Percentiles rank a stretch among this genome's conserved stretches.
These are phyloP conservation scores for Colletotrichum sp. DNA, from an alignment of 2,329 filamentous ascomycete species.

Conservation along the genomic window DNA sequence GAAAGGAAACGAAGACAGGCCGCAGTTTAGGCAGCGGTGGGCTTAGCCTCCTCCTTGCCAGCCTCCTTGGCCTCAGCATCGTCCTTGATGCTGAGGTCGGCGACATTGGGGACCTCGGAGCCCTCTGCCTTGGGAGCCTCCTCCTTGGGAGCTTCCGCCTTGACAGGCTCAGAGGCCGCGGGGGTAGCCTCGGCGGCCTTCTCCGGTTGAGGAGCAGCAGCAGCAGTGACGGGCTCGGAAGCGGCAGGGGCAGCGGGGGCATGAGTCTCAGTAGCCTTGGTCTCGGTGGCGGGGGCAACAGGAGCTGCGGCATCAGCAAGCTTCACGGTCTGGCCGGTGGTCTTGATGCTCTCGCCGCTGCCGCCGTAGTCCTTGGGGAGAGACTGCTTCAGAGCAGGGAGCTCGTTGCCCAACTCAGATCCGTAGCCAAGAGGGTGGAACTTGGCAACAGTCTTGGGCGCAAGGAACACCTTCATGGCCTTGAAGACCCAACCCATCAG, in stretches of 20 bases:
- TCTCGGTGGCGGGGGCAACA: conserved; percentile 19
- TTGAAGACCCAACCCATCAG: conserved; percentile 90
- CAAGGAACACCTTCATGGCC: conserved; percentile 77
- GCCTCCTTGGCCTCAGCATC: conserved; percentile 1
- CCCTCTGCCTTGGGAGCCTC: conserved; percentile 16
- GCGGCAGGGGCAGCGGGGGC: not conserved
- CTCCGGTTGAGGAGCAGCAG: not conserved
- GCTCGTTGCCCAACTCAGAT: conserved; percentile 66
- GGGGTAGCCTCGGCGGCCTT: not conserved
- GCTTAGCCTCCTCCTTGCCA: conserved; percentile 5
- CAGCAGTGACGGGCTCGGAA: not conserved
- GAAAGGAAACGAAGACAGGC: not conserved
- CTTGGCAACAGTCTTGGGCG: conserved; percentile 76
- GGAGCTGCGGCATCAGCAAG: conserved; percentile 25
- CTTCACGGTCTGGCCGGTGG: conserved; percentile 35
- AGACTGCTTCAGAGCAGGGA: conserved; percentile 62
- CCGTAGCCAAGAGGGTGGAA: conserved; percentile 82
- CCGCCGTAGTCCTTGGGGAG: conserved; percentile 84
- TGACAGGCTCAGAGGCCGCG: not conserved
- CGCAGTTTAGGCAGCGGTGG: not conserved
- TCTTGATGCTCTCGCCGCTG: conserved; percentile 55
- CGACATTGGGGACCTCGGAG: not conserved
- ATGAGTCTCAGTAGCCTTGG: conserved; percentile 20
- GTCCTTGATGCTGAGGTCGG: conserved; percentile 13
- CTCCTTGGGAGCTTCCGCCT: not conserved